These are phyloP conservation scores for Malania oleifera DNA, from an alignment of 164 flowering plant genomes.

Conservation along the genomic window DNA sequence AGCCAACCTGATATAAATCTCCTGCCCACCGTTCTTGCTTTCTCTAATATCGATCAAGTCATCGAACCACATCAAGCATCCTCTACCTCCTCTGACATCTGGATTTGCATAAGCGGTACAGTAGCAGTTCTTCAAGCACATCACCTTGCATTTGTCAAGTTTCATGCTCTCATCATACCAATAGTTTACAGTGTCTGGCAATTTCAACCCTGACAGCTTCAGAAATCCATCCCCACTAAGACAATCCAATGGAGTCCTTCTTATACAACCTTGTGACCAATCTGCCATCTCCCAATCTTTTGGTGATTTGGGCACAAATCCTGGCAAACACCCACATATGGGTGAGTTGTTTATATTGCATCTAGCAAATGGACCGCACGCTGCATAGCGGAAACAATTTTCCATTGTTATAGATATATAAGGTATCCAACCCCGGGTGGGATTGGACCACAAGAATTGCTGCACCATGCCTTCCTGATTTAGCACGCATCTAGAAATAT, in stretches of 20 bases:
- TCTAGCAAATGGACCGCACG: background rate
- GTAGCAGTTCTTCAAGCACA: background rate
- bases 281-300: background rate
- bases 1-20: background rate
- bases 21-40: too few relatives aligned
- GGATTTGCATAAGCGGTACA: background rate
- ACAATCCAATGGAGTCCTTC: background rate
- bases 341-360: background rate
- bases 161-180: background rate
- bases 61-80: background rate
- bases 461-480: background rate
- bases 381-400: background rate
- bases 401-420: background rate
- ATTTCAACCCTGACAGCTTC: background rate
- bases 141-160: background rate
- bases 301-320: background rate
- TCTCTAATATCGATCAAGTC: background rate
- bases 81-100: background rate
- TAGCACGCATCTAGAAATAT: background rate
- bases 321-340: background rate
- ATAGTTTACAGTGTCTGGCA: background rate
- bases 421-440: background rate
- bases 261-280: background rate
- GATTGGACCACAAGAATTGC: background rate
- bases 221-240: background rate